These are phyloP conservation scores for Raphanus sativus DNA, from an alignment of 345 rosid genomes.

Conservation along the genomic window DNA sequence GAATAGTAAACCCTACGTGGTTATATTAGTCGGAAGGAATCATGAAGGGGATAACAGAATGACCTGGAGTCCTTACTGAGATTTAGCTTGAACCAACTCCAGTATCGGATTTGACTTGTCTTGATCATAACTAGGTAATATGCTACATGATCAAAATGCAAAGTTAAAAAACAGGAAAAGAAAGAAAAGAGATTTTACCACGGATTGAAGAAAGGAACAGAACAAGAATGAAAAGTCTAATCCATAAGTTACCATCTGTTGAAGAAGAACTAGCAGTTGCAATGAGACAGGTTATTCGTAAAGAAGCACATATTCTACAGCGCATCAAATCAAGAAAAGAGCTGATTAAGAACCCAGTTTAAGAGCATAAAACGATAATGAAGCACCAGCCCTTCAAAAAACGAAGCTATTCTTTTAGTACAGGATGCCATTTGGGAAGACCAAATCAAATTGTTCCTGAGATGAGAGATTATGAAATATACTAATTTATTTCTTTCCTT, in stretches of 20 bases:
- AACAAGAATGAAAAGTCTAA: constrained; percentile 28
- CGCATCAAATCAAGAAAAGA: constrained; percentile 25
- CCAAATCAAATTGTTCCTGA: constrained; percentile 18
- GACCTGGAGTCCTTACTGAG: constrained; percentile 1
- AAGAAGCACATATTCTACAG: constrained; percentile 25
- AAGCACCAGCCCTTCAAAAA: not conserved
- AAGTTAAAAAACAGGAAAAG: constrained; percentile 20
- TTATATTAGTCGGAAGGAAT: not conserved
- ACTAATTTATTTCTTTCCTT: not conserved
- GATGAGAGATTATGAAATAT: constrained; percentile 9
- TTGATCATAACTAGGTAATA: constrained; percentile 1
- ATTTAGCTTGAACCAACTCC: constrained; percentile 58
- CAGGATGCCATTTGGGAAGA: constrained; percentile 10
- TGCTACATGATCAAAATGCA: constrained; percentile 12
- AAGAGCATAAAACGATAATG: constrained; percentile 17
- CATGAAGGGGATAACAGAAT: not conserved
- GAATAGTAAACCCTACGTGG: not conserved
- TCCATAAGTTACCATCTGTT: constrained; percentile 58
- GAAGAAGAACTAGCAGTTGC: constrained; percentile 72
- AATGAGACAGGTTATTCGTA: constrained; percentile 22
- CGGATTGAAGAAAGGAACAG: constrained; percentile 2
- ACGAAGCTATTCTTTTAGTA: constrained; percentile 15
- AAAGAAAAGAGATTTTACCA: constrained; percentile 38
- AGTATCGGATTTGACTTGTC: constrained; percentile 47
- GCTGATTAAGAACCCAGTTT: constrained; percentile 23